These are phyloP conservation scores for Mucor piriformis DNA, from an alignment of 371 early-diverging fungal species.

Conservation along the genomic window DNA sequence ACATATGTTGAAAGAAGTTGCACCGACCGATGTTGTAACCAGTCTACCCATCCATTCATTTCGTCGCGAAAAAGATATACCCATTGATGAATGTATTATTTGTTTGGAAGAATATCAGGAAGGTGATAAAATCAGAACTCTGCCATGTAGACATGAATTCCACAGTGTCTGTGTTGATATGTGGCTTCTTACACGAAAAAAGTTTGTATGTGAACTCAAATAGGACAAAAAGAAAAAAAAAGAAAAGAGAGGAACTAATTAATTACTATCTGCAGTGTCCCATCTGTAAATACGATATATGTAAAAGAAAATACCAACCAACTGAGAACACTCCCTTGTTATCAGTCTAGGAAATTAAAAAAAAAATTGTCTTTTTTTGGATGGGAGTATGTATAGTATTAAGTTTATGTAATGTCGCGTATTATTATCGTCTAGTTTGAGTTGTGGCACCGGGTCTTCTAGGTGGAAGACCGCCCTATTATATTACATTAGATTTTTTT, in stretches of 20 bases:
- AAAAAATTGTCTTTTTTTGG: too few relatives aligned
- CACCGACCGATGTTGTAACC: conserved; percentile 73
- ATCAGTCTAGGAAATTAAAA: conserved; percentile 2
- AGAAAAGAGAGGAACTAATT: too few relatives aligned
- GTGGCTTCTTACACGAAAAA: conserved; percentile 83
- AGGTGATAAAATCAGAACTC: conserved; percentile 76
- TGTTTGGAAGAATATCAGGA: conserved; percentile 93
- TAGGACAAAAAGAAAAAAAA: too few relatives aligned
- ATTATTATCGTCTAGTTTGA: conserved; percentile 15
- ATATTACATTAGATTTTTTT: background rate
- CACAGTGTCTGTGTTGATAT: conserved; percentile 92
- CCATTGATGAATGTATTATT: conserved; percentile 86
- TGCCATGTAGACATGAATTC: conserved; percentile 93
- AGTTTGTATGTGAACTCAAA: conserved; percentile 68
- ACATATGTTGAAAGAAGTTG: conserved; percentile 70
- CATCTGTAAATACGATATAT: conserved; percentile 17
- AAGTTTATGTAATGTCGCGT: background rate
- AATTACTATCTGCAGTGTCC: conserved; percentile 8
- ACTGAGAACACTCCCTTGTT: conserved; percentile 12
- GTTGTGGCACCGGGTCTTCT: conserved; percentile 8
- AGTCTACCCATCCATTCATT: conserved; percentile 71
- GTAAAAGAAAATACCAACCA: conserved; percentile 5
- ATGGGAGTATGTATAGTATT: too few relatives aligned
- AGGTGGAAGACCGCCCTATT: conserved; percentile 18
- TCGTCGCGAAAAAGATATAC: conserved; percentile 42